These are phyloP conservation scores for Vigna reflexopilosa DNA, from an alignment of 306 rosid genomes.

Conservation along the genomic window DNA sequence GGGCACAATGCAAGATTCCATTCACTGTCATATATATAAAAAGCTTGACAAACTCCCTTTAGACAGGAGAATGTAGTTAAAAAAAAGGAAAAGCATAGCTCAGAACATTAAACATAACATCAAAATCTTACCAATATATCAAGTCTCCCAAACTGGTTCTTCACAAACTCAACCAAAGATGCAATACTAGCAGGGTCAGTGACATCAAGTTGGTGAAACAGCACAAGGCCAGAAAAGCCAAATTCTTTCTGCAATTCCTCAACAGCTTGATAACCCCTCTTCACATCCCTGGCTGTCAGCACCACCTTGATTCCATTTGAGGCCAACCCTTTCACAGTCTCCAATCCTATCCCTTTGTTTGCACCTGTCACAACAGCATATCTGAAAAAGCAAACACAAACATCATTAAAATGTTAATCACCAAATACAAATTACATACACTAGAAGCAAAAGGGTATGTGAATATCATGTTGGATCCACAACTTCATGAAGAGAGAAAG, in stretches of 20 bases:
- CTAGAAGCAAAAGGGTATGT: neutral
- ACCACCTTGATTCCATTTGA: constrained; percentile 52
- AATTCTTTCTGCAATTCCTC: constrained; percentile 36
- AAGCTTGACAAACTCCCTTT: neutral
- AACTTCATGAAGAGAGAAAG: neutral
- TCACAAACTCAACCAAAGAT: constrained; percentile 46
- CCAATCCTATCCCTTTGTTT: constrained; percentile 58
- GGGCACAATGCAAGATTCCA: constrained; percentile 26
- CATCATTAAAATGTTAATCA: neutral
- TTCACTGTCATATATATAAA: constrained; percentile 6
- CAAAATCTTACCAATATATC: constrained; percentile 49
- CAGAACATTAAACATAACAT: constrained; percentile 7
- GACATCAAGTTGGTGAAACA: constrained; percentile 59
- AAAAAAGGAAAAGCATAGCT: neutral
- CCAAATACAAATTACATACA: neutral
- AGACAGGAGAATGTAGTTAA: constrained; percentile 11
- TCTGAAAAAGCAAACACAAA: constrained; percentile 22
- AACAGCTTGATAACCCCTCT: constrained; percentile 50
- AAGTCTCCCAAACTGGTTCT: constrained; percentile 51
- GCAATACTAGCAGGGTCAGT: constrained; percentile 50
- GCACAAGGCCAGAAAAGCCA: constrained; percentile 42
- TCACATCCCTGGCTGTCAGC: constrained; percentile 55
- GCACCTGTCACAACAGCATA: constrained; percentile 63
- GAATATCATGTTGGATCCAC: neutral
- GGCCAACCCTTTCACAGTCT: constrained; percentile 50